Conservation (phyloP, 441 rosid genomes). For the Populus hybrid region DNA sequence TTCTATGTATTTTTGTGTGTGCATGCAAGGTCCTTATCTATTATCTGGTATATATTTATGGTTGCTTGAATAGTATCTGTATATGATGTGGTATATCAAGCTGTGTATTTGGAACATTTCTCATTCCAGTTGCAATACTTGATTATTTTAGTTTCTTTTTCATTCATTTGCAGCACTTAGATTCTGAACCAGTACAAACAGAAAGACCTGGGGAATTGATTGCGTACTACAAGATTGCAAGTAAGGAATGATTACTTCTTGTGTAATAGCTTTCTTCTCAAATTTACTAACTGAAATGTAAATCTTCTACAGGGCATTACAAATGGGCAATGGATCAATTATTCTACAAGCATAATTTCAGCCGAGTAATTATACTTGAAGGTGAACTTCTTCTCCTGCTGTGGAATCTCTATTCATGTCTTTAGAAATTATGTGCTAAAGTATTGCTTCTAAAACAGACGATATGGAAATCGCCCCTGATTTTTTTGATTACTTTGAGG, state of each 20-base stretch:
- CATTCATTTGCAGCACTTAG: conserved; percentile 65
- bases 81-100: neutral
- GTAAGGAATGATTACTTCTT: conserved; percentile 48
- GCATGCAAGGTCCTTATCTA: neutral
- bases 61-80: neutral
- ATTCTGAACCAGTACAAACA: conserved; percentile 62
- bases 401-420: conserved; percentile 5
- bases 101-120: neutral
- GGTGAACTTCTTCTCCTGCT: conserved; percentile 39
- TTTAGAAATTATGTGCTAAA: conserved; percentile 12
- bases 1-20: neutral
- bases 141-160: neutral
- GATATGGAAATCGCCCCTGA: too few relatives aligned
- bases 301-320: conserved; percentile 71
- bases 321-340: conserved; percentile 95
- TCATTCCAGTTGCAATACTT: neutral
- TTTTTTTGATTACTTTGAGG: conserved; percentile 94
- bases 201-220: conserved; percentile 92
- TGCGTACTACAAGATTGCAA: conserved; percentile 92
- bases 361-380: conserved; percentile 86
- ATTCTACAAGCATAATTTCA: conserved; percentile 78
- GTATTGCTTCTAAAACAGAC: conserved; percentile 53
- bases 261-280: conserved; percentile 15
- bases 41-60: neutral
- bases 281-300: conserved; percentile 23